These are phyloP conservation scores for Athelia sp. DNA, from an alignment of 1,284 basidiomycete genomes.

Conservation along the genomic window DNA sequence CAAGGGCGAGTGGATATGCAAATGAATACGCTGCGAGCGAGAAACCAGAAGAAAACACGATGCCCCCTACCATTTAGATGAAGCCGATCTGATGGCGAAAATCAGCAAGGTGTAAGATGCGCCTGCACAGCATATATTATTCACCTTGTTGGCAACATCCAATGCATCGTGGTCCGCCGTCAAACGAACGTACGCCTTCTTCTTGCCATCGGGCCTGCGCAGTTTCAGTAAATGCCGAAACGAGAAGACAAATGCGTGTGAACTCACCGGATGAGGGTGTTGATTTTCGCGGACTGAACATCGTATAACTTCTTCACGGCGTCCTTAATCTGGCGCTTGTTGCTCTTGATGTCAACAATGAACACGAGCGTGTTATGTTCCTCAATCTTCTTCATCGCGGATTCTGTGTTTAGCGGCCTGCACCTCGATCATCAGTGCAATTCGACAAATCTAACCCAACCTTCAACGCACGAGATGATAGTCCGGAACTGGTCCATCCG, in stretches of 20 bases:
- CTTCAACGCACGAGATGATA: constrained; percentile 72
- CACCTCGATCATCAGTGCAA: too few relatives aligned
- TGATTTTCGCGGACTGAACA: constrained; percentile 93
- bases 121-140: constrained; percentile 17
- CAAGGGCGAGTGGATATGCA: background rate
- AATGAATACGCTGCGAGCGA: background rate
- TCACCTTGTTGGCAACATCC: constrained; percentile 98
- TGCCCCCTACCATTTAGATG: constrained; percentile 47
- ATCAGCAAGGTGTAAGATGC: constrained; percentile 6
- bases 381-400: constrained; percentile 98
- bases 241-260: too few relatives aligned
- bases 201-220: constrained; percentile 98
- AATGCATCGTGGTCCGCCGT: constrained; percentile 95
- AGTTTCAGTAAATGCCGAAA: too few relatives aligned
- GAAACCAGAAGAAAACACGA: background rate
- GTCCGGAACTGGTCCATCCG: constrained; percentile 97
- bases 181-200: constrained; percentile 98
- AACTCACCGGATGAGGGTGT: constrained; percentile 99
- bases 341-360: constrained; percentile 90
- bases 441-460: background rate
- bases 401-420: constrained; percentile 76
- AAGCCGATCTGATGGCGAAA: constrained; percentile 62
- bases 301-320: constrained; percentile 99
- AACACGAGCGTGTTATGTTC: constrained; percentile 99
- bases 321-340: constrained; percentile 99